Evolutionary conservation across 179 eudicot genomes (phyloP).

Genomic region (Spinacia oleracea): DNA sequence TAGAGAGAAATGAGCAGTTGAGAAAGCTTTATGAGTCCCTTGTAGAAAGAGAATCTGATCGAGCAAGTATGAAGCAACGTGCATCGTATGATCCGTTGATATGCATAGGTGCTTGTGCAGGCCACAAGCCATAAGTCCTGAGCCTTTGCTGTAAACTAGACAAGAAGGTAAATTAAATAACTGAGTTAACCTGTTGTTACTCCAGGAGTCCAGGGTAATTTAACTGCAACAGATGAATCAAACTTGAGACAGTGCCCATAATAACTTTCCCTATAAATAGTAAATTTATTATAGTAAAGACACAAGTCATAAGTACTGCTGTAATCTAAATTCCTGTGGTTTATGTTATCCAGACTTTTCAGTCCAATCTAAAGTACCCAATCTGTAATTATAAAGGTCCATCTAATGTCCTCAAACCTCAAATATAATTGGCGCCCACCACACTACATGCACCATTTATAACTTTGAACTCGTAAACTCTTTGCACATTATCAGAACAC

Average conservation of each 20-base stretch:
- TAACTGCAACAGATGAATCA: not conserved
- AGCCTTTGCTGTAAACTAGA: too few relatives aligned
- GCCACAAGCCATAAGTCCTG: too few relatives aligned
- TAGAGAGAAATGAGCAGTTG: conserved; percentile 76
- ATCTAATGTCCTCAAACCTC: too few relatives aligned
- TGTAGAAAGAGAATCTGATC: conserved; percentile 44
- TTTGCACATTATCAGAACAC: not conserved
- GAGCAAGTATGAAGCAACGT: conserved; percentile 39
- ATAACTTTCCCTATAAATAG: not conserved
- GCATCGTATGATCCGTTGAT: too few relatives aligned
- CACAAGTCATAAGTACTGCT: not conserved
- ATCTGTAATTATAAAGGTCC: too few relatives aligned
- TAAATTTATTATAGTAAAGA: not conserved
- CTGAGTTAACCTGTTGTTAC: not conserved
- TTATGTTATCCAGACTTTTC: not conserved
- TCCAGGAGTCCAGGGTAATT: not conserved
- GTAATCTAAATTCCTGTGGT: not conserved
- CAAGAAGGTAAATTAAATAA: too few relatives aligned
- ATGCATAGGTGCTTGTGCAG: too few relatives aligned
- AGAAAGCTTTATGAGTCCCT: conserved; percentile 68
- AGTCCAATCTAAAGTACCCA: too few relatives aligned
- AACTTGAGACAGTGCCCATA: not conserved
- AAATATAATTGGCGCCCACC: not conserved
- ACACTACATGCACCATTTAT: not conserved
- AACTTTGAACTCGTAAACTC: not conserved